Conservation (phyloP, 352 stramenopile species). For the Pythium volutum region DNA sequence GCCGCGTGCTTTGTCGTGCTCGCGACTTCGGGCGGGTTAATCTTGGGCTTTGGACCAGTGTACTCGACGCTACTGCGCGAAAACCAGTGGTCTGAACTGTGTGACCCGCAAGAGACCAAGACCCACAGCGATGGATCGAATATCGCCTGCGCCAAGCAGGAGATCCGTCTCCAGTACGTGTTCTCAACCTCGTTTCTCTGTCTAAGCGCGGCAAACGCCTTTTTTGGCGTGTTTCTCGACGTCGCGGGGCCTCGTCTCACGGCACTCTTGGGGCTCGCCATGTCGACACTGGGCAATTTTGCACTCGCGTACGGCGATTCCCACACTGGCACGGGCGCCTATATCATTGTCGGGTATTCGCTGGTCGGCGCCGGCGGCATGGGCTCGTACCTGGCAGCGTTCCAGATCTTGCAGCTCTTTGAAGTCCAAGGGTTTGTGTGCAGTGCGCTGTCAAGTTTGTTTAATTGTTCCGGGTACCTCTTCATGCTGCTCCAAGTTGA, state of each 20-base stretch:
- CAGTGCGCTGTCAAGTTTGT: slow-evolving; percentile 77
- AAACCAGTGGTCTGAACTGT: slow-evolving; percentile 68
- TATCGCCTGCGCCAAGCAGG: slow-evolving; percentile 48
- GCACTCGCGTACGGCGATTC: slow-evolving; percentile 58
- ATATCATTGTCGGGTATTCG: slow-evolving; percentile 69
- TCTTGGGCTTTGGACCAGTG: slow-evolving; percentile 73
- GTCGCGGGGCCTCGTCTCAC: slow-evolving; percentile 56
- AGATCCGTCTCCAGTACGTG: slow-evolving; percentile 72
- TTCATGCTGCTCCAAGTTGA: slow-evolving; percentile 78
- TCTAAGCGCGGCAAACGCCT: slow-evolving; percentile 73
- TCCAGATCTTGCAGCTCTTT: slow-evolving; percentile 81
- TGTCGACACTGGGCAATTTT: slow-evolving; percentile 57
- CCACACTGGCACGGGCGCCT: slow-evolving; percentile 35
- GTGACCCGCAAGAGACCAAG: slow-evolving; percentile 1
- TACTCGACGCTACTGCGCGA: slow-evolving; percentile 68
- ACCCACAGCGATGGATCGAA: neutral
- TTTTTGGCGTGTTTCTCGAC: slow-evolving; percentile 76
- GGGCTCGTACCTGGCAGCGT: slow-evolving; percentile 70
- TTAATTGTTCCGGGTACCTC: slow-evolving; percentile 84
- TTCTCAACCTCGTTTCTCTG: slow-evolving; percentile 79
- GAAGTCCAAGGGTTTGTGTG: slow-evolving; percentile 73
- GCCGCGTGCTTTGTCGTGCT: slow-evolving; percentile 58
- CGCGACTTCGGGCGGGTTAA: slow-evolving; percentile 63
- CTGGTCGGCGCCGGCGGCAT: slow-evolving; percentile 67
- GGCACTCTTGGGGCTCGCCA: slow-evolving; percentile 45